phyloP scores from a whole-genome alignment of 2,329 filamentous ascomycete species.

The Nemania sp. region DNA sequence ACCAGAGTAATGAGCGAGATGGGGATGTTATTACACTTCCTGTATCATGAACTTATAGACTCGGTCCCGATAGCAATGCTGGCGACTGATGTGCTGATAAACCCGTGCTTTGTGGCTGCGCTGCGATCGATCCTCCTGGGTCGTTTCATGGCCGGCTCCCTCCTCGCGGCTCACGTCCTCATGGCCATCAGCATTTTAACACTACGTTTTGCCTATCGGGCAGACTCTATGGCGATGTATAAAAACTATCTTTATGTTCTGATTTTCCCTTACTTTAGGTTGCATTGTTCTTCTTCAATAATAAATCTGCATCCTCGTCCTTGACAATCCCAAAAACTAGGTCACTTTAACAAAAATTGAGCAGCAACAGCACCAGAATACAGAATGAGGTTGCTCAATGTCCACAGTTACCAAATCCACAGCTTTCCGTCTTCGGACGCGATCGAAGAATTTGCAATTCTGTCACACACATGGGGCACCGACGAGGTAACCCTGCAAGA shows the following conservation, averaged over 20 bases:
- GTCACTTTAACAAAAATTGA: neutral
- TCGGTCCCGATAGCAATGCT: too few species aligned
- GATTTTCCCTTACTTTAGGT: neutral
- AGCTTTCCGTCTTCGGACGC: neutral
- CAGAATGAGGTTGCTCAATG: conserved; percentile 14
- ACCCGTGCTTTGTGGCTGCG: neutral
- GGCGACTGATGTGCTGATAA: neutral
- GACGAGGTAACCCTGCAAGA: conserved; percentile 14
- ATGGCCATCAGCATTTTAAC: neutral
- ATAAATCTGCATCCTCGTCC: too few species aligned
- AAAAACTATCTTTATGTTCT: too few species aligned
- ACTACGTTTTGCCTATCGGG: too few species aligned
- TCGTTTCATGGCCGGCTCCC: conserved; percentile 2
- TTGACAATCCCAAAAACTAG: neutral
- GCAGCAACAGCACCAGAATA: neutral
- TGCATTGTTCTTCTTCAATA: too few species aligned
- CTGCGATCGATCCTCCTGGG: neutral
- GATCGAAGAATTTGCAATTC: conserved; percentile 10
- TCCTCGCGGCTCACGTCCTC: too few species aligned
- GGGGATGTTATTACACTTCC: too few species aligned
- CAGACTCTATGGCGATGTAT: too few species aligned
- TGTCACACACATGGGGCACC: conserved; percentile 18
- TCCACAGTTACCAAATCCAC: neutral
- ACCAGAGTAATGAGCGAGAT: too few species aligned
- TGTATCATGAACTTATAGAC: too few species aligned